A percentile compares a stretch with the other conserved stretches of the same genome.
Evolutionary conservation across 73 alveolate species (phyloP).

Genomic region (Symbiodinium pilosum): DNA sequence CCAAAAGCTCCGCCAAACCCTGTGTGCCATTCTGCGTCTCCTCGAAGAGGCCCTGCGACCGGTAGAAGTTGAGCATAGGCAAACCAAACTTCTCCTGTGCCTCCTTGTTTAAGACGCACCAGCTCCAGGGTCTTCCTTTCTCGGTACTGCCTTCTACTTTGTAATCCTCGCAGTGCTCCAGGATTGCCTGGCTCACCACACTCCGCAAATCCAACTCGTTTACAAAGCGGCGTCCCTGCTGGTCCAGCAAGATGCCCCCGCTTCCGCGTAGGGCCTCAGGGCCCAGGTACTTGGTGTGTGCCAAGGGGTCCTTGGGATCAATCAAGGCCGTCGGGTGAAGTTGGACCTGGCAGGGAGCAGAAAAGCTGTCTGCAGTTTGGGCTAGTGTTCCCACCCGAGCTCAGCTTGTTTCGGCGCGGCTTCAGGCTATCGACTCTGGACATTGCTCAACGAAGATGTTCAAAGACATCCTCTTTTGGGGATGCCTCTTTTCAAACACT

Average conservation of each 20-base stretch:
- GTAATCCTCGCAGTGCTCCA: background rate
- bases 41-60: too few relatives aligned
- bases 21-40: background rate
- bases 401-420: too few relatives aligned
- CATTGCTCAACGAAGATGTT: too few relatives aligned
- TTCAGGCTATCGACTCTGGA: too few relatives aligned
- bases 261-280: slow-evolving; percentile 96
- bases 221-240: background rate
- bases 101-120: background rate
- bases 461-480: too few relatives aligned
- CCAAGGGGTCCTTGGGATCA: background rate
- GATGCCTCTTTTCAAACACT: too few relatives aligned
- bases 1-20: background rate
- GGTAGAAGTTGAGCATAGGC: too few relatives aligned
- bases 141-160: too few relatives aligned
- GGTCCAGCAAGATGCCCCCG: slow-evolving; percentile 96
- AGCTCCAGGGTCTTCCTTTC: background rate
- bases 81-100: background rate
- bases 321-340: background rate
- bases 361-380: too few relatives aligned
- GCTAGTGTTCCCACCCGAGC: too few relatives aligned
- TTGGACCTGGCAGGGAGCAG: background rate
- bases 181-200: background rate
- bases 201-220: background rate
- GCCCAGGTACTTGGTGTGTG: slow-evolving; percentile 13